Evolutionary conservation across 2,329 filamentous ascomycete species (phyloP).

Genomic region (Xylariales sp.): DNA sequence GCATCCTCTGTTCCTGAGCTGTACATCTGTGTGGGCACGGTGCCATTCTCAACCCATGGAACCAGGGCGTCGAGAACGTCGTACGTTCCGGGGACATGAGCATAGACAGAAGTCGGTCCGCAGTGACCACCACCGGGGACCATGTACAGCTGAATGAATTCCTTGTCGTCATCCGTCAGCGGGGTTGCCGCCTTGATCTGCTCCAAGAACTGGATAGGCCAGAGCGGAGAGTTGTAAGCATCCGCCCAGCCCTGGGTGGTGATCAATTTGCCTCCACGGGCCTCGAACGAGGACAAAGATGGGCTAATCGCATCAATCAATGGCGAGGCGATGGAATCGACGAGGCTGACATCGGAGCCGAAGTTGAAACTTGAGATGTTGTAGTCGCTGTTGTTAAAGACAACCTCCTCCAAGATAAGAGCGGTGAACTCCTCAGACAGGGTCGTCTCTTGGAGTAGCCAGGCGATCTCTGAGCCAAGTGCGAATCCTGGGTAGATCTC

Average conservation of each 20-base stretch:
- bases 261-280: slow-evolving; percentile 29
- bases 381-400: slow-evolving; percentile 30
- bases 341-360: slow-evolving; percentile 25
- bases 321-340: slow-evolving; percentile 25
- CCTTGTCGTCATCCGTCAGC: slow-evolving; percentile 21
- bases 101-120: slow-evolving; percentile 25
- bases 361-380: slow-evolving; percentile 29
- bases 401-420: slow-evolving; percentile 36
- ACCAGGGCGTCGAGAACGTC: slow-evolving; percentile 26
- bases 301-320: slow-evolving; percentile 32
- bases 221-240: slow-evolving; percentile 27
- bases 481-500: slow-evolving; percentile 34
- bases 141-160: slow-evolving; percentile 32
- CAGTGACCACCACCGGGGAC: slow-evolving; percentile 33
- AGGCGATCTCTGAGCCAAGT: slow-evolving; percentile 32
- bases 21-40: slow-evolving; percentile 21
- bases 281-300: slow-evolving; percentile 23
- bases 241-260: slow-evolving; percentile 34
- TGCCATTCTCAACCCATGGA: slow-evolving; percentile 28
- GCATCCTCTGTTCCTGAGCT: slow-evolving; percentile 24
- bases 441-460: slow-evolving; percentile 27
- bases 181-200: slow-evolving; percentile 16
- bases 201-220: slow-evolving; percentile 29
- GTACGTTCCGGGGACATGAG: slow-evolving; percentile 25
- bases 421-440: slow-evolving; percentile 29